phyloP scores from a whole-genome alignment of 2,329 filamentous ascomycete genomes.

The Cercospora janseana region DNA sequence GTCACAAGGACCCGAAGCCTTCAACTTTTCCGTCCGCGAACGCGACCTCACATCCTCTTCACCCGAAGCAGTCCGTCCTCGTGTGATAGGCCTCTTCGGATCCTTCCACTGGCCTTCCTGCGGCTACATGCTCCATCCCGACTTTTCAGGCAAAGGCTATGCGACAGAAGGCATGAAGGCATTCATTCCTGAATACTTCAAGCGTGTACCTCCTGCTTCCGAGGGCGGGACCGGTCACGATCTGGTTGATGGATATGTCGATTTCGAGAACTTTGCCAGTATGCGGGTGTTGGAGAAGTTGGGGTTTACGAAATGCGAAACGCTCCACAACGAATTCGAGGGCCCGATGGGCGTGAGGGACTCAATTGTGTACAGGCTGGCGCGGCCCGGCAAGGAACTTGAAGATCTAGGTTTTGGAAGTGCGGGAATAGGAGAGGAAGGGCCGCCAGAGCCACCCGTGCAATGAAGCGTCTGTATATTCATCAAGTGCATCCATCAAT shows the following conservation, averaged over 20 bases:
- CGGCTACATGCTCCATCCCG: constrained; percentile 45
- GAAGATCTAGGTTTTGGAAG: constrained; percentile 25
- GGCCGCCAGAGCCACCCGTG: constrained; percentile 18
- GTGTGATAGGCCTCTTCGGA: constrained; percentile 48
- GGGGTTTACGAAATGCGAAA: constrained; percentile 49
- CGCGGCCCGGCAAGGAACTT: constrained; percentile 31
- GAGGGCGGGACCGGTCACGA: constrained; percentile 33
- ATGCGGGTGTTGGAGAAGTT: constrained; percentile 56
- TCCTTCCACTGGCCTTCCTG: constrained; percentile 43
- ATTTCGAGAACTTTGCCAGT: constrained; percentile 53
- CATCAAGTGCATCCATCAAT: neutral
- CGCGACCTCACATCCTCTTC: constrained; percentile 44
- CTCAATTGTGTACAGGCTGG: constrained; percentile 40
- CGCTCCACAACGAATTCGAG: constrained; percentile 43
- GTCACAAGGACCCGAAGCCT: constrained; percentile 45
- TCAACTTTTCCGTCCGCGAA: constrained; percentile 55
- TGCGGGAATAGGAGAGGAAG: constrained; percentile 10
- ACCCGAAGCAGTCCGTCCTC: constrained; percentile 58
- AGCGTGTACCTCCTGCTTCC: constrained; percentile 36
- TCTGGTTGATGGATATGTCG: constrained; percentile 48
- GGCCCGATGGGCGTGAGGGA: constrained; percentile 40
- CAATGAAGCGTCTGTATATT: constrained; percentile 9
- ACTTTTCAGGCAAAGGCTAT: constrained; percentile 41
- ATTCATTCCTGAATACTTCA: constrained; percentile 44
- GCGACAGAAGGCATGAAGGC: constrained; percentile 47